phyloP scores from a whole-genome alignment of 768 basidiomycete genomes.

The Dentipellis fragilis region DNA sequence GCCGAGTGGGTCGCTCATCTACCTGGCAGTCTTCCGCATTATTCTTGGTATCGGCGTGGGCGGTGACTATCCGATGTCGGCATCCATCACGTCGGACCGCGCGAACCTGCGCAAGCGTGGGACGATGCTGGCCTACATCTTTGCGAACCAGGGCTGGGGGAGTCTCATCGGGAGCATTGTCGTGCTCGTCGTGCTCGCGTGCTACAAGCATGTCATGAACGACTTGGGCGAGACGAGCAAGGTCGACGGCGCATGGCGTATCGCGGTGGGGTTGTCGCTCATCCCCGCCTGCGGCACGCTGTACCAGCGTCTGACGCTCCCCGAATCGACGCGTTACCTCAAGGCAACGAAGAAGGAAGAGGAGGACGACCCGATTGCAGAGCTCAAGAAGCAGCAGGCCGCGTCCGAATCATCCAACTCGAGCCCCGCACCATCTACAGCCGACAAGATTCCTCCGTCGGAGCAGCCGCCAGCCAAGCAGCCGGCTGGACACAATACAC shows the following conservation, averaged over 20 bases:
- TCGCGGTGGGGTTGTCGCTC: slow-evolving; percentile 64
- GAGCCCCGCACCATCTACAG: neutral
- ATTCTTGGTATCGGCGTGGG: slow-evolving; percentile 72
- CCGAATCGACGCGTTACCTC: slow-evolving; percentile 51
- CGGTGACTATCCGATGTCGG: slow-evolving; percentile 74
- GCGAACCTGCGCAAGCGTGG: slow-evolving; percentile 58
- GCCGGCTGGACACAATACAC: neutral
- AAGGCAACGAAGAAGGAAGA: slow-evolving; percentile 23
- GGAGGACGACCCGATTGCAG: neutral
- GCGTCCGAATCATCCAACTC: too few species aligned
- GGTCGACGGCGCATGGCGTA: slow-evolving; percentile 72
- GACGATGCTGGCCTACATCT: slow-evolving; percentile 68
- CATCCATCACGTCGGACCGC: slow-evolving; percentile 57
- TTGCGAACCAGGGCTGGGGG: slow-evolving; percentile 75
- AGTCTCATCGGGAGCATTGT: slow-evolving; percentile 51
- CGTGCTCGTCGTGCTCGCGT: slow-evolving; percentile 53
- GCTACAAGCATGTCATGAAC: slow-evolving; percentile 57
- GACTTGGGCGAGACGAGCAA: slow-evolving; percentile 46
- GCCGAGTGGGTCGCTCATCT: slow-evolving; percentile 45
- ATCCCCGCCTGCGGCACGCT: slow-evolving; percentile 66
- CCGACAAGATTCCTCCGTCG: neutral
- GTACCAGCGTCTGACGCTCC: slow-evolving; percentile 66
- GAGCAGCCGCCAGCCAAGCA: neutral
- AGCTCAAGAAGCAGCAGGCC: neutral
- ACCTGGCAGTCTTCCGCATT: slow-evolving; percentile 57